These are phyloP conservation scores for Leccinum barrowsii DNA, from an alignment of 768 basidiomycete species.

Conservation along the genomic window DNA sequence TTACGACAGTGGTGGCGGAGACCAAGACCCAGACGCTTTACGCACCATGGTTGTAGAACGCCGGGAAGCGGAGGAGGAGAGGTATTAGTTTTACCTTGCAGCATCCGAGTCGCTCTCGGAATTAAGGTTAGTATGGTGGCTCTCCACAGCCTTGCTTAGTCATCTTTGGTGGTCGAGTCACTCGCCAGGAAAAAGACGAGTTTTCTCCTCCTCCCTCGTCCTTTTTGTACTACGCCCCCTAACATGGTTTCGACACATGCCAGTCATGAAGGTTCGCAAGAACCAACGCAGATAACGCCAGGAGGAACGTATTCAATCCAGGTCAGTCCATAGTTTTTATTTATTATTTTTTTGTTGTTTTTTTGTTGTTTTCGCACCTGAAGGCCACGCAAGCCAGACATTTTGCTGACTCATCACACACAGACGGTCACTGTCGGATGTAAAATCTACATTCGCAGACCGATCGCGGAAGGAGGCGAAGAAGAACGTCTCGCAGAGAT, in stretches of 20 bases:
- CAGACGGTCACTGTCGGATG: slow-evolving; percentile 90
- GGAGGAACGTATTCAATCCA: slow-evolving; percentile 77
- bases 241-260: slow-evolving; percentile 30
- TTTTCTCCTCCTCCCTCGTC: slow-evolving; percentile 4
- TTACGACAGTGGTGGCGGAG: neutral
- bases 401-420: slow-evolving; percentile 34
- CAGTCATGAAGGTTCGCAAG: slow-evolving; percentile 33
- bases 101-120: neutral
- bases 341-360: neutral
- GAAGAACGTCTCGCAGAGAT: slow-evolving; percentile 97
- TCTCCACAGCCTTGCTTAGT: slow-evolving; percentile 19
- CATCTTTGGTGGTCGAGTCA: slow-evolving; percentile 10
- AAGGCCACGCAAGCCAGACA: slow-evolving; percentile 10
- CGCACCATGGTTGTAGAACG: slow-evolving; percentile 1
- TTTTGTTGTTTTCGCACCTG: slow-evolving; percentile 22
- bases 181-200: slow-evolving; percentile 1
- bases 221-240: neutral
- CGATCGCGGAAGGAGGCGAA: slow-evolving; percentile 63
- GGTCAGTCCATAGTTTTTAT: slow-evolving; percentile 40
- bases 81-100: neutral
- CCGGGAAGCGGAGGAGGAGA: neutral
- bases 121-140: neutral
- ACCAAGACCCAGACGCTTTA: neutral
- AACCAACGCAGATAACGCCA: slow-evolving; percentile 64
- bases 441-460: slow-evolving; percentile 89